Percentiles rank a stretch among this genome's conserved stretches.
phyloP scores from a whole-genome alignment of 1,139 yeast species.

The Tardiomyces digboiensis region DNA sequence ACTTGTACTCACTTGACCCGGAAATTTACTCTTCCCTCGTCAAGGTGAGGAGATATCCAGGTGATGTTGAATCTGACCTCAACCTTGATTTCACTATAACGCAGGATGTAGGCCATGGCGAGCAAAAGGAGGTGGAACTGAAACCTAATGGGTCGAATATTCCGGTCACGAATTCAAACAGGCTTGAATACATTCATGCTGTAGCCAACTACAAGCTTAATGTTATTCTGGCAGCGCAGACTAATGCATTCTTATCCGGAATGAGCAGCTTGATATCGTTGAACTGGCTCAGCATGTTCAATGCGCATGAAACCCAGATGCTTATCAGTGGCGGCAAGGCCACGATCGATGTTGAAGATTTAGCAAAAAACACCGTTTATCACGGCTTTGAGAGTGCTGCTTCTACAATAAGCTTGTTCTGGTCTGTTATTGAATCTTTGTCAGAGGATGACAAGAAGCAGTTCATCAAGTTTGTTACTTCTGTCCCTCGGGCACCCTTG shows the following conservation, averaged over 20 bases:
- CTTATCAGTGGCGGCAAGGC: conserved; percentile 74
- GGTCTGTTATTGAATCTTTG: conserved; percentile 72
- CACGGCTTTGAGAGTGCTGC: conserved; percentile 59
- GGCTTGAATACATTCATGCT: conserved; percentile 66
- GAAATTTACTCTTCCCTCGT: conserved; percentile 58
- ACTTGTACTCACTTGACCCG: conserved; percentile 59
- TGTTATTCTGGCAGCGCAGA: conserved; percentile 47
- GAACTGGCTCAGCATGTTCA: conserved; percentile 77
- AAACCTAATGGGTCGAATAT: conserved; percentile 48
- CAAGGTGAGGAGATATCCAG: conserved; percentile 48
- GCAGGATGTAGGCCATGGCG: conserved; percentile 33
- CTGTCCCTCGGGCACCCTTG: conserved; percentile 86
- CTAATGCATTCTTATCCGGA: conserved; percentile 61
- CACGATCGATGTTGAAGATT: conserved; percentile 61
- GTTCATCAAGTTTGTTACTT: conserved; percentile 78
- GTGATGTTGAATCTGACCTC: conserved; percentile 46
- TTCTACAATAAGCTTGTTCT: conserved; percentile 44
- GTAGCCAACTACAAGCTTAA: conserved; percentile 76
- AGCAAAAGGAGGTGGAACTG: conserved; percentile 42
- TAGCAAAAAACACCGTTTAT: conserved; percentile 51
- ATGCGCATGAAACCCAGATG: conserved; percentile 73
- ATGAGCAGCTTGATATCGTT: conserved; percentile 57
- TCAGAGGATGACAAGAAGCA: conserved; percentile 47
- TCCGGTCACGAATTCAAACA: conserved; percentile 51
- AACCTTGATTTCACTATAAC: conserved; percentile 59